Base-by-base conservation (phyloP, 164 flowering plant species). In the Litsea cubeba region DNA sequence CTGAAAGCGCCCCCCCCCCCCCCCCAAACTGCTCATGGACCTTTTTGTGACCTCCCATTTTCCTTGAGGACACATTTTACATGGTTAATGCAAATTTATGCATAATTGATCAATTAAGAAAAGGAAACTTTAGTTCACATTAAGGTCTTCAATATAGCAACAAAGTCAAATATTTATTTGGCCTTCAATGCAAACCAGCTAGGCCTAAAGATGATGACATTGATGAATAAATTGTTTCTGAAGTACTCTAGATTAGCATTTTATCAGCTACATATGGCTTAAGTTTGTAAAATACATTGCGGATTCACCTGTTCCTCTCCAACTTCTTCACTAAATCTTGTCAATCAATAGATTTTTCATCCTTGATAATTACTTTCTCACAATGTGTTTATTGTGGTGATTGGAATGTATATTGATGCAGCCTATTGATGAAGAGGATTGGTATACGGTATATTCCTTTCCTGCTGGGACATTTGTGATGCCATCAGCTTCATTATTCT, bases 391-490 rank as follows among this genome's bases (percentile, higher is more conserved):
- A 62, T 6, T 11, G 10, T 62, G 65, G 12, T 62, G 23, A 62
- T 74, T 17, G 50, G 14, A 14, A 20, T 12, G 20, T 18, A 2
- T 51, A 7, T 65, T 35, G 15, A 28, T 74, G 50, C 60, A 76
- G 75, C 72, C 79, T 46, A 20, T 72, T 1, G 75, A 76, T 67
- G 72, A 76, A 62, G 75, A 76, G n/a, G 79, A 76, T 25, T 76
- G 79, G 79, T 72, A 25, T 25, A 57, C 72, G 1, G 63, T 49
- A 22, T 76, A 58, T 40, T 28, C 26, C 1, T 62, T 72, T 28
- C 72, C 79, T 1, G 8, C 46, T 18, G 77, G 73, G 50, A 66
- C 60, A 11, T 4, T 49, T 40, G 26, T 50, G 0, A 24, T 72
- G 17, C 49, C 70, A 72, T 76, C 72, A 0, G 50, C 69, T 7